Evolutionary conservation across 495 filamentous ascomycete species (phyloP).

Genomic region (Neurospora sp.): DNA sequence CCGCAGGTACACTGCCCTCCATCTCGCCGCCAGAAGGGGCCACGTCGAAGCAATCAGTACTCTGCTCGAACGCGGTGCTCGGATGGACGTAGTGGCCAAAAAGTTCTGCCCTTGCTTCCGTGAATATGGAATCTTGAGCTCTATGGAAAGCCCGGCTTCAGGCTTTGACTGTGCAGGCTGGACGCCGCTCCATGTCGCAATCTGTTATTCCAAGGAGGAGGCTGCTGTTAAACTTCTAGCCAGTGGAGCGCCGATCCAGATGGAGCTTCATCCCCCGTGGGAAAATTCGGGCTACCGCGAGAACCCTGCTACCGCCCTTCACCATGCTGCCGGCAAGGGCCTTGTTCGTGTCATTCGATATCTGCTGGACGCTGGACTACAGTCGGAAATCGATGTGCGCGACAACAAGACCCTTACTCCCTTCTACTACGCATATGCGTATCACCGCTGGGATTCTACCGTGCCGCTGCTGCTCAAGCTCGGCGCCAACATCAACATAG

Average conservation of each 20-base stretch:
- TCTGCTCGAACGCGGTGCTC: slow-evolving; percentile 22
- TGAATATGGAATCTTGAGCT: slow-evolving; percentile 17
- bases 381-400: slow-evolving; percentile 17
- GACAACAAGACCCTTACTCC: slow-evolving; percentile 24
- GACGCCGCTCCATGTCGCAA: slow-evolving; percentile 27
- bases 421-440: slow-evolving; percentile 26
- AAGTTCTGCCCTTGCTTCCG: slow-evolving; percentile 22
- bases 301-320: slow-evolving; percentile 14
- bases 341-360: slow-evolving; percentile 11
- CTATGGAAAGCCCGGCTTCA: slow-evolving; percentile 7
- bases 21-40: slow-evolving; percentile 25
- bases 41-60: slow-evolving; percentile 20
- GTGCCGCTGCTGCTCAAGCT: slow-evolving; percentile 20
- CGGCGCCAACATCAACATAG: slow-evolving; percentile 26
- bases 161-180: slow-evolving; percentile 7
- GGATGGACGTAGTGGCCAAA: slow-evolving; percentile 11
- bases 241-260: slow-evolving; percentile 18
- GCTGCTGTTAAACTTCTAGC: slow-evolving; percentile 25
- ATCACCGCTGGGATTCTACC: slow-evolving; percentile 19
- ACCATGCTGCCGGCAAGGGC: slow-evolving; percentile 20
- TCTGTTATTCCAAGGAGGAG: slow-evolving; percentile 23
- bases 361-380: slow-evolving; percentile 17
- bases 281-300: neutral
- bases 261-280: slow-evolving; percentile 5
- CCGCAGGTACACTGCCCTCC: slow-evolving; percentile 20